Evolutionary conservation across 306 rosid genomes (phyloP).

Genomic region (Begonia masoniana): DNA sequence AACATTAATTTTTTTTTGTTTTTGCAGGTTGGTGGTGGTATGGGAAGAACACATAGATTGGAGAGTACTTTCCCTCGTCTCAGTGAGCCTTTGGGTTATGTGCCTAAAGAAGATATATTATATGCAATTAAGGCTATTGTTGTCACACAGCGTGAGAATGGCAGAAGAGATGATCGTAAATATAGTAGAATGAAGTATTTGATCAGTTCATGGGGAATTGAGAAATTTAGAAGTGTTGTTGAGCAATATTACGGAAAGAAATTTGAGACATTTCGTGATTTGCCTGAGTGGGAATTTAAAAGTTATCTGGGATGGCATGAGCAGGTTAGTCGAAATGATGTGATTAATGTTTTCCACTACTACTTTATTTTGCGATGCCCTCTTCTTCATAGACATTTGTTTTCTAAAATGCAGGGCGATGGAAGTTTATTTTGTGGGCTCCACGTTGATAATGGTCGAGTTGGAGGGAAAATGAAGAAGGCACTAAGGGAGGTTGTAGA

Average conservation of each 20-base stretch:
- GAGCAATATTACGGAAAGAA: conserved; percentile 86
- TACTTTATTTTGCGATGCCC: too few relatives aligned
- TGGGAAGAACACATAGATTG: conserved; percentile 97
- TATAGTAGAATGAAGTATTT: conserved; percentile 94
- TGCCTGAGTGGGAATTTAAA: conserved; percentile 94
- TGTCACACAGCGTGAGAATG: conserved; percentile 87
- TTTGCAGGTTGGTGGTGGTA: conserved; percentile 97
- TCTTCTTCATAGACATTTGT: neutral
- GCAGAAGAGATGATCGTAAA: conserved; percentile 95
- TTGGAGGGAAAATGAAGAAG: conserved; percentile 77
- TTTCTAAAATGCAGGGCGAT: conserved; percentile 49
- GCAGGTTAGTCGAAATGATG: conserved; percentile 43
- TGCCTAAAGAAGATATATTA: conserved; percentile 88
- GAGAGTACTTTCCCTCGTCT: conserved; percentile 83
- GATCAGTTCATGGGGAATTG: conserved; percentile 93
- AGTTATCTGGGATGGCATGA: conserved; percentile 96
- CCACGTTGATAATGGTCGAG: conserved; percentile 84
- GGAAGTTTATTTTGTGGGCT: conserved; percentile 80
- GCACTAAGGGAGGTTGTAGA: conserved; percentile 79
- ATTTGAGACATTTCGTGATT: conserved; percentile 56
- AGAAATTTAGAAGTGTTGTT: conserved; percentile 64
- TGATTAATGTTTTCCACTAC: too few relatives aligned
- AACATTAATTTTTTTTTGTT: neutral
- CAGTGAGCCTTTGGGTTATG: conserved; percentile 80
- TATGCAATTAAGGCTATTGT: conserved; percentile 95